Conservation (phyloP, 2,329 filamentous ascomycete species). For the Stromatinia cepivora region DNA sequence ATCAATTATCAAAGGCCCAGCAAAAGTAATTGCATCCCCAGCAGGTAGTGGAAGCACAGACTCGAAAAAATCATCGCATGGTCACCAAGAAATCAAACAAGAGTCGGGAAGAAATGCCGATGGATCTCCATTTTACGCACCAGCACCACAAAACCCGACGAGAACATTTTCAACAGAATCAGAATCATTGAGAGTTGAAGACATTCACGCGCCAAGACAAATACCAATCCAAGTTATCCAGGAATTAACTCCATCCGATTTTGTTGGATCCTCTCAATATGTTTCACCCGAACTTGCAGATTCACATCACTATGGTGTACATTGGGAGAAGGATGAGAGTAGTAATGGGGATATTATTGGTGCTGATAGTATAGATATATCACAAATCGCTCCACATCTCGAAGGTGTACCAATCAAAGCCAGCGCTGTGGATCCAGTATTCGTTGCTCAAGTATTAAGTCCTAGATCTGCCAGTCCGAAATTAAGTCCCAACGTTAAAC, state of each 20-base stretch:
- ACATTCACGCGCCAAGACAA: conserved; percentile 35
- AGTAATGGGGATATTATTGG: conserved; percentile 2
- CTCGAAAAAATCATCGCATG: conserved; percentile 11
- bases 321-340: conserved; percentile 14
- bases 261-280: conserved; percentile 27
- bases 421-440: conserved; percentile 48
- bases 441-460: conserved; percentile 38
- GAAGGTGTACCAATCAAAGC: conserved; percentile 60
- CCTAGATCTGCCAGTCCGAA: conserved; percentile 35
- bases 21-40: background rate
- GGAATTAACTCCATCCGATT: conserved; percentile 40
- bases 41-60: conserved; percentile 15
- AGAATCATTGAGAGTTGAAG: conserved; percentile 36
- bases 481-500: conserved; percentile 32
- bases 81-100: conserved; percentile 29
- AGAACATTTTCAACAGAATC: conserved; percentile 37
- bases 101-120: conserved; percentile 41
- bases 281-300: conserved; percentile 23
- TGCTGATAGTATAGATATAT: conserved; percentile 53
- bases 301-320: conserved; percentile 19
- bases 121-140: conserved; percentile 41
- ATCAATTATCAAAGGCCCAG: background rate
- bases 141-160: conserved; percentile 38
- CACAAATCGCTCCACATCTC: conserved; percentile 58
- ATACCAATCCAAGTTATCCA: conserved; percentile 38